Base-by-base conservation (phyloP, 768 basidiomycete genomes). In the Sarcomyxa edulis region DNA sequence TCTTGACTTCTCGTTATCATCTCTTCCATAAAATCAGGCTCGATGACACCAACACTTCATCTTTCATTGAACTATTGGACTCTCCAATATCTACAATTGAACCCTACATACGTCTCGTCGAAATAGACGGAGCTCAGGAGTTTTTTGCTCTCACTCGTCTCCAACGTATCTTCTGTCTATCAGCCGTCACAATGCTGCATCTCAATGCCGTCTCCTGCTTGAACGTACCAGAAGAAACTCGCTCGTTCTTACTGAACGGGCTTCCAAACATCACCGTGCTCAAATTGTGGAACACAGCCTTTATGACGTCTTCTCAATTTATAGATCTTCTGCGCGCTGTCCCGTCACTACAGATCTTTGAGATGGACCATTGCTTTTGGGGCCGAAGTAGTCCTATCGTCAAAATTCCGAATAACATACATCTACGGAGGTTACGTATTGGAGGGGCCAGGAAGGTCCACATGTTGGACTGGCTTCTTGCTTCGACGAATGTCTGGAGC, bases 11-110 rank as follows among this genome's bases (percentile, higher is more conserved):
- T 29, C 36, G 51, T 22, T 42, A 48, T 23, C 49, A 50, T 16
- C 47, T 54, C 28, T 53, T 56, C 37, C 43, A 44, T 10, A 29
- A 37, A 19, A 37, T 46, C 21, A 44, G 32, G 12, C 22, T 53
- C 19, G 29, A 32, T 30, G 32, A 31, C 28, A 18, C 38, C 15
- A 42, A 47, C 34, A 40, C 43, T 26, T 32, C n/a, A 6, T 37
- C 42, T 3, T 47, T 47, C 36, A 26, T 44, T 28, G 16, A 38
- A 20, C 31, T 51, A 22, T 24, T 50, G 3, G 16, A 26, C 12
- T 49, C 48, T 5, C 26, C 37, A 6, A 32, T 38, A 18, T 47
- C 42, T 4, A 47, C 48, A 3, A 16, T 47, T 10, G 14, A 24
- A 5, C 49, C 46, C 7, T 45, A 36, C 25, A 32, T 50, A 16